phyloP scores from a whole-genome alignment of 2,329 filamentous ascomycete species.

The Stemphylium vesicarium region DNA sequence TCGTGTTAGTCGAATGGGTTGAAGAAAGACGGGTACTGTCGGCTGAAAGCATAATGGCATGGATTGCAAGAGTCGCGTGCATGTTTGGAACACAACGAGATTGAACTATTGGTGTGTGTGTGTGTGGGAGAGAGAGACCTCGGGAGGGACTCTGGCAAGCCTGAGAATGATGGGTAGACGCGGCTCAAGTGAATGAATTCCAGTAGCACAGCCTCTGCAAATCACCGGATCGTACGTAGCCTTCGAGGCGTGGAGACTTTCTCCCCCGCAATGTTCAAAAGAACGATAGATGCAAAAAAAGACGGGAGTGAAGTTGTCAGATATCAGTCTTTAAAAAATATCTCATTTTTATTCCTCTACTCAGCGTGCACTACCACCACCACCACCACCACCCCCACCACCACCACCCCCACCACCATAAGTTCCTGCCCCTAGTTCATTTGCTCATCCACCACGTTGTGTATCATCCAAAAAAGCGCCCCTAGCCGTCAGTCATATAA shows the following conservation, averaged over 20 bases:
- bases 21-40: slow-evolving; percentile 7
- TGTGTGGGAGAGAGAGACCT: no score
- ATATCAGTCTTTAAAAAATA: not conserved
- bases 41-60: slow-evolving; percentile 7
- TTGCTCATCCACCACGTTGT: slow-evolving; percentile 1
- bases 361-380: no score
- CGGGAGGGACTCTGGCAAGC: no score
- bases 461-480: not conserved
- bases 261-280: not conserved
- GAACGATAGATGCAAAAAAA: not conserved
- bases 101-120: no score
- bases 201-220: no score
- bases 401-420: no score
- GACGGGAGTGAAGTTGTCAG: not conserved
- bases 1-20: not conserved
- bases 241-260: not conserved
- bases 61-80: not conserved
- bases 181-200: not conserved
- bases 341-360: not conserved
- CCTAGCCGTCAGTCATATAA: not conserved
- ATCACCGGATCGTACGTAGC: not conserved
- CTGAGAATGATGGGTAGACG: not conserved
- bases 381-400: no score
- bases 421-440: not conserved
- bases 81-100: not conserved